Base-by-base conservation (phyloP, 352 stramenopile species). In the Lagenidium giganteum region DNA sequence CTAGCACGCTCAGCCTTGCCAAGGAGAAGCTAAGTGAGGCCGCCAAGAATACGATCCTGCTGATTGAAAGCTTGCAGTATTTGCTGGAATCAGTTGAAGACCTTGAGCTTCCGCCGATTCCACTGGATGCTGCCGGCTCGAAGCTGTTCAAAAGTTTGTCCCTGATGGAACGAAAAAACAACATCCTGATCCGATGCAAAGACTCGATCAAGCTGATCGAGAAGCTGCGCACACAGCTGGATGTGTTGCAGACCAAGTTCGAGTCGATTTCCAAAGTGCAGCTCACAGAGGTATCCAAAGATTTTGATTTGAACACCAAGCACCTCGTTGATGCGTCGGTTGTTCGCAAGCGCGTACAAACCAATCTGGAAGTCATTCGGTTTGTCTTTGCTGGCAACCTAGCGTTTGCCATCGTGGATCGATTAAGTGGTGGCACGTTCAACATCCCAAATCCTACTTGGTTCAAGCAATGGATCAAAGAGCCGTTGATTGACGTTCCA, bases 1-100 rank as follows among this genome's bases (percentile, higher is more conserved):
- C 92, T 5, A 83, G 83, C 18, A 71, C 65, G 31, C 67, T 97
- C 21, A 56, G 57, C 7, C 49, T 82, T 13, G 93, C 97, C 24
- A 83, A 96, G 39, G 72, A 88, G 37, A 65, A 79, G 21, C 83
- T 98, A 22, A 96, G 76, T 31, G 87, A 95, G 29, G 78, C 97
- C 20, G 88, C 90, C 5, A 91, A 94, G 22, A 81, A 98, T 64
- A 93, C 97, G 34, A 98, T 98, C 42, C 46, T 98, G 33, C 72
- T 98, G n/a, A 92, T 98, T 44, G 95, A 98, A 67, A 96, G 96
- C 38, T 67, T 98, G 21, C 89, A 94, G 50, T 98, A 98, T 59
- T 73, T 99, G 0, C 61, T 93, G 12, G 96, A 98, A 64, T 97
- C 93, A 2, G 80, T 98, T 11, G 85, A 98, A 27, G 85, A 96